phyloP scores from a whole-genome alignment of 1,284 basidiomycete species.

The Trametes pubescens region DNA sequence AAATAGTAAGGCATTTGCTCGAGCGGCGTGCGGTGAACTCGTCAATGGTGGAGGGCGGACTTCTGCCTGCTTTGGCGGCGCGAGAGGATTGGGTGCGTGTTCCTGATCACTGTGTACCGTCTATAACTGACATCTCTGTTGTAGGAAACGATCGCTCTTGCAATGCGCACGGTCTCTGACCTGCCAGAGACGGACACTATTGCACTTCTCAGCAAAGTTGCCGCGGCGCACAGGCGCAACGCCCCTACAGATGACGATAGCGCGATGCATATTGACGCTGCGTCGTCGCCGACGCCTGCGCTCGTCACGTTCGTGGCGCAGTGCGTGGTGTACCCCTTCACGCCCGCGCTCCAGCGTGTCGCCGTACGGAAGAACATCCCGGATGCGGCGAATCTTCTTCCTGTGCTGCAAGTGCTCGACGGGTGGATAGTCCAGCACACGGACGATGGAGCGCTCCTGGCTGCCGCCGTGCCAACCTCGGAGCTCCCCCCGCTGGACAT shows the following conservation, averaged over 20 bases:
- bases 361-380: constrained; percentile 63
- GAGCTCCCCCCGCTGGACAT: constrained; percentile 51
- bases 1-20: constrained; percentile 64
- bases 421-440: constrained; percentile 59
- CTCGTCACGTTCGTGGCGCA: constrained; percentile 59
- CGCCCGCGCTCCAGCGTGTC: constrained; percentile 58
- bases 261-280: constrained; percentile 67
- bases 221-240: constrained; percentile 45
- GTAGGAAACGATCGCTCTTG: constrained; percentile 62
- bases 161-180: constrained; percentile 63
- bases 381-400: constrained; percentile 60
- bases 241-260: constrained; percentile 39
- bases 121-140: not conserved
- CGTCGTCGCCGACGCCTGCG: constrained; percentile 46
- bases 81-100: constrained; percentile 72
- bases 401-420: constrained; percentile 59
- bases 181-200: constrained; percentile 69
- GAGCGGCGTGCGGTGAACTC: constrained; percentile 60
- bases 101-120: not conserved
- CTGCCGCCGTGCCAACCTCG: constrained; percentile 1
- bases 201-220: constrained; percentile 54
- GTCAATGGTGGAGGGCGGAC: constrained; percentile 64
- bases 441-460: constrained; percentile 34
- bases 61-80: constrained; percentile 58
- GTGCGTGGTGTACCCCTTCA: constrained; percentile 61